Conservation (phyloP, 2,329 filamentous ascomycete species). For the Colletotrichum navitas region DNA sequence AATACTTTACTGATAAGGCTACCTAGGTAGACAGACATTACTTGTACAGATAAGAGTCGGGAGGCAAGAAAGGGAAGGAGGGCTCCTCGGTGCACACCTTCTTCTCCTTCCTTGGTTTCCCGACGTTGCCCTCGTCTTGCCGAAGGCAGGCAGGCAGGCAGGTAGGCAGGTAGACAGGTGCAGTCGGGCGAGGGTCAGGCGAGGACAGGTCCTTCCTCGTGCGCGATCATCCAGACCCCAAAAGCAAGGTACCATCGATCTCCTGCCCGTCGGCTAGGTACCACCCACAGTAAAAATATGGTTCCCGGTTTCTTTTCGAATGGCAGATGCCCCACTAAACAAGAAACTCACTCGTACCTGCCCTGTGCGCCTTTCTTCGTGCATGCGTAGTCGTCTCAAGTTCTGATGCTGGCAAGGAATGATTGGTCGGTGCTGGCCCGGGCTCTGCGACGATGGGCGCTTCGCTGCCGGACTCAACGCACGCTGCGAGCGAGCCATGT, state of each 20-base stretch:
- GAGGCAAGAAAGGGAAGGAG: conserved; percentile 6
- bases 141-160: background rate
- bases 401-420: conserved; percentile 34
- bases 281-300: background rate
- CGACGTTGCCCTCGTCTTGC: conserved; percentile 17
- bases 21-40: background rate
- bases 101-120: background rate
- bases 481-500: background rate
- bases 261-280: conserved; percentile 13
- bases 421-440: conserved; percentile 34
- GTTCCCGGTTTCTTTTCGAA: conserved; percentile 12
- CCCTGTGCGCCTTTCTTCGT: conserved; percentile 28
- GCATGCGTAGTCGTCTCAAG: conserved; percentile 31
- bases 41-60: background rate
- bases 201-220: background rate
- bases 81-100: background rate
- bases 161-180: background rate
- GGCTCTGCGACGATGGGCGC: conserved; percentile 34
- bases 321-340: conserved; percentile 33
- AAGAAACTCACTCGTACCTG: conserved; percentile 33
- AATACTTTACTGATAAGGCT: too few species aligned
- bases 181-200: background rate
- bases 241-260: conserved; percentile 16
- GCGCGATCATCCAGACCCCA: background rate
- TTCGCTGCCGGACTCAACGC: conserved; percentile 27